Base-by-base conservation (phyloP, 495 filamentous ascomycete genomes). In the Penicillium arizonense region DNA sequence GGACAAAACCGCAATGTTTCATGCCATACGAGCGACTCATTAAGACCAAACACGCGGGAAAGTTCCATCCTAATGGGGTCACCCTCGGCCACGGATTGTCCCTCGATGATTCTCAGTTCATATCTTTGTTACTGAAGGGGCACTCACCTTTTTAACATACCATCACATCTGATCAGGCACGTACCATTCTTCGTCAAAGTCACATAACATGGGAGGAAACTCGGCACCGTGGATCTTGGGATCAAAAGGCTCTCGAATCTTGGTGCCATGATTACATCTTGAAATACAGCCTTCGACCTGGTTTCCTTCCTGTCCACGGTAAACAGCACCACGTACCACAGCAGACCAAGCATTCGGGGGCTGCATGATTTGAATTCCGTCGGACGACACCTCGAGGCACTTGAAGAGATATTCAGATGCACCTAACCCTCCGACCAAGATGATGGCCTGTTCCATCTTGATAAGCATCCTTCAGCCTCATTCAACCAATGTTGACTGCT, bases 361-460 rank as follows among this genome's bases (percentile, higher is more conserved):
- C 50, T 87, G 83, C 61, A 87, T 72, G 18, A 87, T 71, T 36
- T 77, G 69, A 10, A 84, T 69, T 0, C 59, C 61, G 14, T 74
- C 65, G 13, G 69, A 63, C 5, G 63, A 48, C 16, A 62, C 58
- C 47, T 77, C 69, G 44, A 90, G 63, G 0, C 80, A 72, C 55
- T 77, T 77, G 52, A 79, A 82, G 44, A 89, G 75, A 62, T 87
- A 89, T 55, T 79, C 81, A 18, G 79, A 86, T 34, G 80, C 75
- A n/a, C 87, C 87, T 52, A 89, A 86, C 0, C 87, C 87, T 3
- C 87, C 86, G 13, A 89, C 87, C 0, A 89, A 76, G n/a, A 89
- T 70, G 30, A 89, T 82, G 3, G 82, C 78, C 56, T 77, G 28
- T 5, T 66, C 10, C 72, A 68, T 5, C 10, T 53, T 34, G 32